Base-by-base conservation (phyloP, 257 asterid species). In the Capsicum pubescens region DNA sequence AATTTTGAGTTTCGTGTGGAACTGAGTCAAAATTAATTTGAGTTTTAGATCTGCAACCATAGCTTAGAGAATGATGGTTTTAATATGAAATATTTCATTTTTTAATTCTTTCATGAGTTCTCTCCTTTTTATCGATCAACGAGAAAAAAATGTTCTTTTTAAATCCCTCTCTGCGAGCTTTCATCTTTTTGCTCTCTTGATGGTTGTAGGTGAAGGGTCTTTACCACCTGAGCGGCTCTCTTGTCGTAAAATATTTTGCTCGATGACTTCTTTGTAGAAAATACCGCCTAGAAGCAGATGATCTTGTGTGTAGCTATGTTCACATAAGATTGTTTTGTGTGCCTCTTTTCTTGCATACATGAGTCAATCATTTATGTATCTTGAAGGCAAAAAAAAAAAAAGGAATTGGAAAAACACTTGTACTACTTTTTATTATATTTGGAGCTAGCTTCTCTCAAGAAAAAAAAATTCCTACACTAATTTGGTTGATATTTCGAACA, bases 291-390 rank as follows among this genome's bases (percentile, higher is more conserved):
- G 36, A 17, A 9, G n/a, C 79, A 46, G 58, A 11, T 9, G 32
- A 44, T n/a, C 10, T 71, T 71, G 39, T 71, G 78, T 69, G 57
- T 71, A n/a, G 57, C 57, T 71, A n/a, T 71, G 10, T 71, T 70
- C n/a, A 44, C 36, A 71, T 36, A 71, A 44, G 57, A 44, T 42
- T 44, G 0, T 71, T 71, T 44, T 71, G 79, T 46, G 32, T 44
- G 10, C 6, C 17, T 71, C 79, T 70, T 44, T 71, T 71, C 17
- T n/a, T 71, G 79, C 36, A 46, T 70, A 17, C 42, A 63, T 26
- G 70, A 5, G 16, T 2, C 17, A 10, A 21, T 10, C 17, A 10
- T 63, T 10, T 9, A 10, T 39, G 2, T 16, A 16, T 69, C 3
- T 4, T 0, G 79, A 69, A 12, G 13, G 1, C 0, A 16, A 8